Percentiles rank a stretch among this genome's conserved stretches.
These are phyloP conservation scores for Tremellales sp. DNA, from an alignment of 1,284 basidiomycete genomes.

Conservation along the genomic window DNA sequence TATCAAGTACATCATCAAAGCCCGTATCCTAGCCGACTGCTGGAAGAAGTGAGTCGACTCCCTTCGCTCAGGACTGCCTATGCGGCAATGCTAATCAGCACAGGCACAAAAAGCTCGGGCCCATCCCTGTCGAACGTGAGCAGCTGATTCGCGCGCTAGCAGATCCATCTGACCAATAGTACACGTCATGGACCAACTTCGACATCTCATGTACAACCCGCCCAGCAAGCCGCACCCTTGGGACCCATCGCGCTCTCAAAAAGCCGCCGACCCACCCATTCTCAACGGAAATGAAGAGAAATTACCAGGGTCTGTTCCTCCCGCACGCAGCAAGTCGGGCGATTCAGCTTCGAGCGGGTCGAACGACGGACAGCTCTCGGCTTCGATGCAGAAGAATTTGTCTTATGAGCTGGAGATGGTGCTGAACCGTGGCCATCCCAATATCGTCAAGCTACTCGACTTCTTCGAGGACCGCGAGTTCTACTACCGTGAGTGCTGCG, in stretches of 20 bases:
- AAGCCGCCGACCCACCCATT: neutral
- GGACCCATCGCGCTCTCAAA: constrained; percentile 57
- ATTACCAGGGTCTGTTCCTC: neutral
- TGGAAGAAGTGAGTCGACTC: constrained; percentile 69
- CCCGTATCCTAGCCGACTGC: constrained; percentile 94
- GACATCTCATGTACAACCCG: constrained; percentile 70
- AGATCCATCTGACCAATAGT: constrained; percentile 45
- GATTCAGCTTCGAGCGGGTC: constrained; percentile 1
- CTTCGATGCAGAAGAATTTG: constrained; percentile 32
- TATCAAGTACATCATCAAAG: constrained; percentile 98
- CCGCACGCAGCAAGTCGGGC: neutral
- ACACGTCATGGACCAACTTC: constrained; percentile 82
- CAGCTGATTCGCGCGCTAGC: neutral
- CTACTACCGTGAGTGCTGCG: constrained; percentile 69
- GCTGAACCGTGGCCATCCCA: constrained; percentile 45
- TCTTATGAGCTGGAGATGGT: constrained; percentile 34
- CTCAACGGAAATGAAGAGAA: neutral
- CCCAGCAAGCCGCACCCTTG: constrained; percentile 66
- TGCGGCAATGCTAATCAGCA: neutral
- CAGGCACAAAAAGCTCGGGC: constrained; percentile 81
- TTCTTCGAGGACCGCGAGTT: constrained; percentile 98
- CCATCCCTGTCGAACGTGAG: constrained; percentile 88
- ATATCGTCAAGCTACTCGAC: constrained; percentile 82
- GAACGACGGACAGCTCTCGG: neutral
- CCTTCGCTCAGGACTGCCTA: neutral